A percentile compares a stretch with the other conserved stretches of the same genome.
Evolutionary conservation across 2,329 filamentous ascomycete genomes (phyloP).

Genomic region (Xylariaceae sp.): DNA sequence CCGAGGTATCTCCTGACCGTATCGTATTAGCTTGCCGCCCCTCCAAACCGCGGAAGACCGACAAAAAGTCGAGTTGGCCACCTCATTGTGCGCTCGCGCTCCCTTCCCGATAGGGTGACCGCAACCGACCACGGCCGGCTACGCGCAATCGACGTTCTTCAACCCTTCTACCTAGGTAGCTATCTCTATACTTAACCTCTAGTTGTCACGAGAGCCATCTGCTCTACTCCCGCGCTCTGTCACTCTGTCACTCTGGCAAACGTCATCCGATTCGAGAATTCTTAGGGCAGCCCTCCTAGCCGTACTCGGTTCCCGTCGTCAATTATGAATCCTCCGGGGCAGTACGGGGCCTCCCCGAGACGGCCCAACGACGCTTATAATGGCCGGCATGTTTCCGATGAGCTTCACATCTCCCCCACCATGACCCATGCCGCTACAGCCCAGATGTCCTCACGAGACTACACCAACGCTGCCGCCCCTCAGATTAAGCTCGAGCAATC

Average conservation of each 20-base stretch:
- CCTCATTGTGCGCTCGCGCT: not conserved
- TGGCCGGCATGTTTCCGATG: slow-evolving; percentile 39
- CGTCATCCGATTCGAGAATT: not conserved
- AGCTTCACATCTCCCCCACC: slow-evolving; percentile 48
- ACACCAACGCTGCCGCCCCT: slow-evolving; percentile 35
- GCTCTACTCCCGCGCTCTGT: not conserved
- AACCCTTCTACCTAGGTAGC: not conserved
- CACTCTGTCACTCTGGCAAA: not conserved
- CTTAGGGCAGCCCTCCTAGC: not conserved
- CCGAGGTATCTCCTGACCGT: not conserved
- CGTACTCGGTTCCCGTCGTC: not conserved
- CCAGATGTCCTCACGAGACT: slow-evolving; percentile 45
- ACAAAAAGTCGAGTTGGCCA: not conserved
- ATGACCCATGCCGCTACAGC: slow-evolving; percentile 36
- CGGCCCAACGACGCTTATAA: slow-evolving; percentile 36
- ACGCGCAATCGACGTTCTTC: not conserved
- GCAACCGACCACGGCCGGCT: not conserved
- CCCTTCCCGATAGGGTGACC: not conserved
- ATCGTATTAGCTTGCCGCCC: not conserved
- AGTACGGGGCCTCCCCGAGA: slow-evolving; percentile 34
- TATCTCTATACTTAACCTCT: not conserved
- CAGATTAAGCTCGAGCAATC: slow-evolving; percentile 48
- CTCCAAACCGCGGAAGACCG: not conserved
- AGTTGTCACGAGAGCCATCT: not conserved
- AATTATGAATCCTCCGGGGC: slow-evolving; percentile 36